Evolutionary conservation across 768 basidiomycete genomes (phyloP).

Genomic region (Leccinum rimulosum): DNA sequence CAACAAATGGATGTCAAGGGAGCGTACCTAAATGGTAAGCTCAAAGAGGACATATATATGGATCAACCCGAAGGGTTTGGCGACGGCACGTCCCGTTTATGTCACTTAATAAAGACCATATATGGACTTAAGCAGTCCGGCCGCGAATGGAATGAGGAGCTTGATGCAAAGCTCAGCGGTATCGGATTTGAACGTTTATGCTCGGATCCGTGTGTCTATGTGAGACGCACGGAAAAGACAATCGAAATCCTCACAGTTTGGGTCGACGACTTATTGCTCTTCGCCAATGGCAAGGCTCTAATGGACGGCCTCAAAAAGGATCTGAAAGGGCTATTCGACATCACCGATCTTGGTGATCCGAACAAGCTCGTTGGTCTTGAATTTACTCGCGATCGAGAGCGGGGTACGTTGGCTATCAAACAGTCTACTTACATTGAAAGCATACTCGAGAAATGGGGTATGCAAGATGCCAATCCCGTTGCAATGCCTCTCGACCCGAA

Average conservation of each 20-base stretch:
- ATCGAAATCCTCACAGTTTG: slow-evolving; percentile 23
- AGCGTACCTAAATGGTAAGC: neutral
- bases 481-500: neutral
- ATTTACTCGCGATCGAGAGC: neutral
- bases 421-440: neutral
- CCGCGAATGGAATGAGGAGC: neutral
- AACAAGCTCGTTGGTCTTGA: slow-evolving; percentile 19
- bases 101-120: neutral
- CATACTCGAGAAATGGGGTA: neutral
- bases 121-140: neutral
- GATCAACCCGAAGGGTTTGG: neutral
- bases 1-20: neutral
- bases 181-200: neutral
- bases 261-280: slow-evolving; percentile 8
- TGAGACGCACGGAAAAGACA: neutral
- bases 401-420: neutral
- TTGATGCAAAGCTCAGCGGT: neutral
- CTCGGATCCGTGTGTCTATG: slow-evolving; percentile 2
- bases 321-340: slow-evolving; percentile 1
- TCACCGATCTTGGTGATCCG: slow-evolving; percentile 17
- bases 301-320: slow-evolving; percentile 1
- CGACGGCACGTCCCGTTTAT: neutral
- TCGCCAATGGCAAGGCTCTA: neutral
- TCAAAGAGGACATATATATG: neutral
- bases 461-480: neutral